Conservation (phyloP, 2,329 filamentous ascomycete genomes). For the Sarocladium strictum region DNA sequence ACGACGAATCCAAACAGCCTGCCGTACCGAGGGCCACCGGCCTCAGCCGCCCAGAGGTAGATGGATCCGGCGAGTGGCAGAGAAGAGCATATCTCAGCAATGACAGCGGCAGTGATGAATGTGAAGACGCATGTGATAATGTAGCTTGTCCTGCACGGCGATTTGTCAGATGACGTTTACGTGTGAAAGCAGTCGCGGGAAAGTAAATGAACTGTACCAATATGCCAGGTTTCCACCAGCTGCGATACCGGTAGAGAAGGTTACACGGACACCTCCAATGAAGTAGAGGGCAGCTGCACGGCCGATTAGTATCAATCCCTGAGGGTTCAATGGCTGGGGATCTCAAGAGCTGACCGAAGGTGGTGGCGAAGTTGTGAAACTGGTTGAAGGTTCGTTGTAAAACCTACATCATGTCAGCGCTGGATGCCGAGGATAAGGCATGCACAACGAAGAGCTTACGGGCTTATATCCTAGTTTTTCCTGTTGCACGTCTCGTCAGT, state of each 20-base stretch:
- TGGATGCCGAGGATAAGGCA: background rate
- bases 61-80: constrained; percentile 54
- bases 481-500: constrained; percentile 10
- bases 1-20: constrained; percentile 53
- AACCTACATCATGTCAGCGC: constrained; percentile 30
- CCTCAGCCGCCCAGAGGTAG: constrained; percentile 56
- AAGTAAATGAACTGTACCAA: constrained; percentile 32
- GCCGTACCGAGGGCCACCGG: constrained; percentile 49
- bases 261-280: constrained; percentile 53
- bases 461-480: constrained; percentile 21
- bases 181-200: background rate
- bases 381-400: constrained; percentile 51
- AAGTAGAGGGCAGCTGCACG: constrained; percentile 53
- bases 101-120: constrained; percentile 54
- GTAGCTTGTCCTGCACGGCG: constrained; percentile 47
- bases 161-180: too few species aligned
- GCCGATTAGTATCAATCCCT: too few species aligned
- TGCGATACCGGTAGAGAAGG: constrained; percentile 56
- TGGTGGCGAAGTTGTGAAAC: constrained; percentile 54
- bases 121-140: constrained; percentile 54
- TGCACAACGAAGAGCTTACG: constrained; percentile 11
- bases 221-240: constrained; percentile 56
- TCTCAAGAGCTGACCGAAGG: constrained; percentile 39
- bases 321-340: background rate
- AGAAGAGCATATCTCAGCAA: constrained; percentile 55